phyloP scores from a whole-genome alignment of 768 basidiomycete species.

The Inosperma sp. region DNA sequence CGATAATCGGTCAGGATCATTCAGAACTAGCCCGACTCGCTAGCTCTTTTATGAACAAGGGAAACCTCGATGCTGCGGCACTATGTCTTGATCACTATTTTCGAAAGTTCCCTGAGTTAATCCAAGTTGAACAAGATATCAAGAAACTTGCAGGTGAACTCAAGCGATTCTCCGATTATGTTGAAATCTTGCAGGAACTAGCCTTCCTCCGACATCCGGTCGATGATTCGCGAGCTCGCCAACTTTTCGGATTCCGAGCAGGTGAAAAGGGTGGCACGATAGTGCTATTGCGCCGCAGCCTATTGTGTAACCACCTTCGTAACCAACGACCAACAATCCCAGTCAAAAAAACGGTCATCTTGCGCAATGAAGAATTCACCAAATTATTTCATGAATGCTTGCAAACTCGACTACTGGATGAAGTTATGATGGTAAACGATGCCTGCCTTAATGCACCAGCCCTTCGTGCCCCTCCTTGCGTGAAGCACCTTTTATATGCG shows the following conservation, averaged over 20 bases:
- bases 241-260: constrained; percentile 33
- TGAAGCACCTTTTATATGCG: constrained; percentile 28
- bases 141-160: constrained; percentile 29
- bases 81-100: constrained; percentile 44
- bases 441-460: constrained; percentile 4
- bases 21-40: constrained; percentile 30
- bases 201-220: constrained; percentile 25
- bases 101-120: constrained; percentile 22
- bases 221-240: constrained; percentile 19
- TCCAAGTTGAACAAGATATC: constrained; percentile 19
- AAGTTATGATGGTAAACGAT: constrained; percentile 13
- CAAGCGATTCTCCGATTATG: constrained; percentile 33
- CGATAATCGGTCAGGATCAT: constrained; percentile 16
- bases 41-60: constrained; percentile 23
- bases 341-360: background rate
- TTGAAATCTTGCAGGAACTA: constrained; percentile 28
- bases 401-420: constrained; percentile 9
- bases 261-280: constrained; percentile 29
- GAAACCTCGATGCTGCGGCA: constrained; percentile 32
- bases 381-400: constrained; percentile 6
- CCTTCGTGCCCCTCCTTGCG: constrained; percentile 6
- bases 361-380: background rate
- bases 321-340: too few relatives aligned
- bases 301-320: background rate
- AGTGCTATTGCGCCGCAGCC: constrained; percentile 13